Conservation (phyloP, 1,139 yeast genomes). For the Suhomyces chickasaworum region DNA sequence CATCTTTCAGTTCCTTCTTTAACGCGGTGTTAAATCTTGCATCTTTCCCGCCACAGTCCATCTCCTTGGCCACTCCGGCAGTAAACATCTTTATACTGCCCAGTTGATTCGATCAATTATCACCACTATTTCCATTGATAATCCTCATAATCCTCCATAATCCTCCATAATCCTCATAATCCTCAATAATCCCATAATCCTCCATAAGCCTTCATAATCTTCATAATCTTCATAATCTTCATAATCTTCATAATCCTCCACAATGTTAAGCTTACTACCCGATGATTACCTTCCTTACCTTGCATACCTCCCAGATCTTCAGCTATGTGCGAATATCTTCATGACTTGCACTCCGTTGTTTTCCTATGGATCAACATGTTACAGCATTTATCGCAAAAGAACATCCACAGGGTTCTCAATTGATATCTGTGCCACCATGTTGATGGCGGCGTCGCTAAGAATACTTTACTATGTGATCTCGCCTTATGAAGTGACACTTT, state of each 20-base stretch:
- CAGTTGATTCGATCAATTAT: neutral
- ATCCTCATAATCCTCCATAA: slow-evolving; percentile 2
- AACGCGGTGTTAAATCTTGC: neutral
- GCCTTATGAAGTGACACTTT: slow-evolving; percentile 75
- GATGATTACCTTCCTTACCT: slow-evolving; percentile 29
- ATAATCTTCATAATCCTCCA: slow-evolving; percentile 1
- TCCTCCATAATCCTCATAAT: slow-evolving; percentile 5
- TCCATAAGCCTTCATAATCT: no score
- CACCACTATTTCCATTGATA: neutral
- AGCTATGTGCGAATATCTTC: slow-evolving; percentile 42
- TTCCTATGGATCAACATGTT: slow-evolving; percentile 82
- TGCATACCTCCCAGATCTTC: slow-evolving; percentile 49
- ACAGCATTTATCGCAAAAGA: slow-evolving; percentile 61
- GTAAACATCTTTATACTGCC: no score
- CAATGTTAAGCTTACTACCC: slow-evolving; percentile 21
- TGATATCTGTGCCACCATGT: slow-evolving; percentile 90
- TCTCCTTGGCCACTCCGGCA: neutral
- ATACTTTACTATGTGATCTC: slow-evolving; percentile 75
- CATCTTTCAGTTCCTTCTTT: neutral
- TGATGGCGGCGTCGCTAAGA: slow-evolving; percentile 72
- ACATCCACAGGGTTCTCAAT: slow-evolving; percentile 80
- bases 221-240: no score
- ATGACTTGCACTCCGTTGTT: slow-evolving; percentile 78
- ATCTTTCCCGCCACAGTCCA: neutral
- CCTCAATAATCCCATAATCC: no score